phyloP scores from a whole-genome alignment of 1,284 basidiomycete genomes.

The Pseudozyma sp. region DNA sequence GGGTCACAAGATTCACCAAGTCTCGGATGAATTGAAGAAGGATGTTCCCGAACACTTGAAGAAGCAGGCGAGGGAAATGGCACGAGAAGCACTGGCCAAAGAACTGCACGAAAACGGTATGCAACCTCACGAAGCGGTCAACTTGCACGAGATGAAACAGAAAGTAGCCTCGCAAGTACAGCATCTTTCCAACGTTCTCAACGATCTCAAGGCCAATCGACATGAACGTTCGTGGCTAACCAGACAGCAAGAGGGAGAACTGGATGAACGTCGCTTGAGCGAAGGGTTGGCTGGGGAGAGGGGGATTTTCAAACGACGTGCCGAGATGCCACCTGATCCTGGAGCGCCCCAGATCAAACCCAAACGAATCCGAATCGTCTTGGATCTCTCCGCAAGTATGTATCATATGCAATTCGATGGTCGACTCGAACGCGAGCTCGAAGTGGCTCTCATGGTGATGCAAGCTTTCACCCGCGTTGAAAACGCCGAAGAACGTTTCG shows the following conservation, averaged over 20 bases:
- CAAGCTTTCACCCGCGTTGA: conserved; percentile 65
- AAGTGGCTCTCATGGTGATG: conserved; percentile 68
- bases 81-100: conserved; percentile 66
- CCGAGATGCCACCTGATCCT: conserved; percentile 65
- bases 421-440: conserved; percentile 62
- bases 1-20: conserved; percentile 68
- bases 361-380: conserved; percentile 69
- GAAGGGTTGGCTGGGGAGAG: conserved; percentile 70
- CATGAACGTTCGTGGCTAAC: conserved; percentile 69
- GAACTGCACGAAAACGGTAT: conserved; percentile 67
- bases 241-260: conserved; percentile 69
- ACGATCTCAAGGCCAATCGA: conserved; percentile 68
- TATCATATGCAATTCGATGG: conserved; percentile 68
- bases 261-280: conserved; percentile 68
- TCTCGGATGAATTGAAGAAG: conserved; percentile 65
- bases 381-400: conserved; percentile 68
- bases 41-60: conserved; percentile 68
- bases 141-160: conserved; percentile 62
- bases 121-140: conserved; percentile 64
- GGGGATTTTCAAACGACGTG: conserved; percentile 67
- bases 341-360: conserved; percentile 69
- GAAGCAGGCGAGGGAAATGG: conserved; percentile 69
- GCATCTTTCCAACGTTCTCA: conserved; percentile 62
- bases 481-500: conserved; percentile 54
- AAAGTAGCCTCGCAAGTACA: conserved; percentile 61